phyloP scores from a whole-genome alignment of 305 asterid species.

The Fraxinus paxiana region DNA sequence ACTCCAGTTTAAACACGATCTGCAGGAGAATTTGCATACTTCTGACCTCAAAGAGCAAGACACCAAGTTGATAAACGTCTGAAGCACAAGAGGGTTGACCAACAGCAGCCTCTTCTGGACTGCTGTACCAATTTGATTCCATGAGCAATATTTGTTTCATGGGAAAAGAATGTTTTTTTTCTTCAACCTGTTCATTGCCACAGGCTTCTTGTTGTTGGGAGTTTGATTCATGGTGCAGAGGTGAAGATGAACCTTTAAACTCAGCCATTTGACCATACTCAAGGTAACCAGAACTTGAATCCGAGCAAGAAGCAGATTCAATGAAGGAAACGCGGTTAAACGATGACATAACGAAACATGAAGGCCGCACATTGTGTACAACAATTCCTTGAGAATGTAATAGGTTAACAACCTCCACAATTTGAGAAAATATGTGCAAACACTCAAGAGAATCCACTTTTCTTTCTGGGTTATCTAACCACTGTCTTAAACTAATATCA shows the following conservation, averaged over 20 bases:
- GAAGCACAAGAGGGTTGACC: slow-evolving; percentile 64
- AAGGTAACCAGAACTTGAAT: slow-evolving; percentile 61
- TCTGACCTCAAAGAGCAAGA: slow-evolving; percentile 88
- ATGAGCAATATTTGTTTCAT: slow-evolving; percentile 41
- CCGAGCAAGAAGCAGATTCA: slow-evolving; percentile 87
- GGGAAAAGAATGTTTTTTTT: slow-evolving; percentile 34
- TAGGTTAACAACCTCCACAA: slow-evolving; percentile 68
- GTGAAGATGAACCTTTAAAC: slow-evolving; percentile 39
- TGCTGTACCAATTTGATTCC: slow-evolving; percentile 47
- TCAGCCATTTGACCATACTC: slow-evolving; percentile 50
- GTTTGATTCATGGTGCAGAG: background rate
- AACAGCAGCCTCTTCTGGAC: slow-evolving; percentile 59
- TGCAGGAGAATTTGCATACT: background rate
- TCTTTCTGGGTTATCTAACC: slow-evolving; percentile 84
- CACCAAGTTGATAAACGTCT: slow-evolving; percentile 86
- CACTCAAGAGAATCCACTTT: slow-evolving; percentile 75
- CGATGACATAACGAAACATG: slow-evolving; percentile 86
- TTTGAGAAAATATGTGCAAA: slow-evolving; percentile 81
- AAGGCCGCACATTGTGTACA: slow-evolving; percentile 76
- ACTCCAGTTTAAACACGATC: background rate
- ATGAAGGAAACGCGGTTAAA: slow-evolving; percentile 71
- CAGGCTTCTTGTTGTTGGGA: background rate
- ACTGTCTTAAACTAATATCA: slow-evolving; percentile 80
- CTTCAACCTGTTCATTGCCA: slow-evolving; percentile 27
- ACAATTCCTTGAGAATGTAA: slow-evolving; percentile 85